A percentile compares a stretch with the other conserved stretches of the same genome.
Conservation (phyloP, 139 green algal species). For the Closterium sp. region DNA sequence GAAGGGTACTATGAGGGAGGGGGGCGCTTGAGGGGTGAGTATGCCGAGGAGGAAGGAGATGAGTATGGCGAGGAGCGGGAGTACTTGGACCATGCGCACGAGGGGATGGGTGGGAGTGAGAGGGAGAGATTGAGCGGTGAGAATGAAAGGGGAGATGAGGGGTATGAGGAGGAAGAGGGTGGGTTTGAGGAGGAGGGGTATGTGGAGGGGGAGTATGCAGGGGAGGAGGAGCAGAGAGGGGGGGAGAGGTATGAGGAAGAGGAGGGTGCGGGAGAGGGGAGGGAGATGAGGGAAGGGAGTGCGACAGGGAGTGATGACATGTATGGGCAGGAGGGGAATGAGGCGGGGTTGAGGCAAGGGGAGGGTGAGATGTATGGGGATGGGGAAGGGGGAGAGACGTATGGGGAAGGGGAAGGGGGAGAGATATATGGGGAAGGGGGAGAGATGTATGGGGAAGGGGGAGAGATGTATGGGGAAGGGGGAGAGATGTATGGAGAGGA, state of each 20-base stretch:
- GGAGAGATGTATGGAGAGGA: not conserved
- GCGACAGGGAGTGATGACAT: not conserved
- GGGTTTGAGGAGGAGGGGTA: not conserved
- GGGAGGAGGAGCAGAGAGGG: not conserved
- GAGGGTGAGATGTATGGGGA: not conserved
- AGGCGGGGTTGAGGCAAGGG: not conserved
- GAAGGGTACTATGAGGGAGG: not conserved
- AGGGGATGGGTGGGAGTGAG: not conserved
- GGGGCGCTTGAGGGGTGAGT: not conserved
- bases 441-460: too few species aligned
- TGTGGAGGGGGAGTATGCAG: not conserved
- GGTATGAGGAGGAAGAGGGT: not conserved
- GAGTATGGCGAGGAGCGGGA: not conserved
- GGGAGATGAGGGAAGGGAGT: not conserved
- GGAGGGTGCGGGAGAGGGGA: not conserved
- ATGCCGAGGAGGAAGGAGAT: too few species aligned
- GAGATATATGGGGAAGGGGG: not conserved
- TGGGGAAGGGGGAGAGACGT: not conserved
- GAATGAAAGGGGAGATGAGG: not conserved
- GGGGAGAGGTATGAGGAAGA: not conserved
- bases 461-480: not conserved
- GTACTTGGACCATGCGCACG: too few species aligned
- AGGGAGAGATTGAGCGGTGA: not conserved
- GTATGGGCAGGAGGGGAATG: not conserved
- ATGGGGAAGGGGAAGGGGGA: not conserved